Conservation (phyloP, 768 basidiomycete genomes). For the Suillus lakei region DNA sequence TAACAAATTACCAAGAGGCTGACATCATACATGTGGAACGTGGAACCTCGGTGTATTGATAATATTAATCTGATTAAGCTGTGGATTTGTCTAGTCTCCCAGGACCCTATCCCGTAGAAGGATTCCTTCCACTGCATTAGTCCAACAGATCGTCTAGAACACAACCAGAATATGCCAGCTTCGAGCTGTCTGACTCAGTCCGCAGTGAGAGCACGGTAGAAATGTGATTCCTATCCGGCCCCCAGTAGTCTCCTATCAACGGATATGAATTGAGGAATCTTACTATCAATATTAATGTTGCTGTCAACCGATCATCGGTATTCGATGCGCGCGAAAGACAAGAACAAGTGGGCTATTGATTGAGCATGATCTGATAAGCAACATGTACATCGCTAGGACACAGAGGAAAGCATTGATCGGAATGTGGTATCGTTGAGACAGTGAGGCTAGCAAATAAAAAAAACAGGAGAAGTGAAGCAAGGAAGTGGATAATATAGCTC, state of each 20-base stretch:
- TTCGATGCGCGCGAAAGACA: not conserved
- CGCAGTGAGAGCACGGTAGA: too few species aligned
- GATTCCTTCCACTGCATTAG: too few species aligned
- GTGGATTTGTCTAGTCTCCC: not conserved
- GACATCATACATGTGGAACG: not conserved
- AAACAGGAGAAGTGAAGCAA: constrained; percentile 18
- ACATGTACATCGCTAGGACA: constrained; percentile 11
- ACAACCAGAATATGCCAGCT: too few species aligned
- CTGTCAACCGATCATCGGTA: not conserved
- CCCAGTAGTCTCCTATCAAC: too few species aligned
- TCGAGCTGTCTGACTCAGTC: too few species aligned
- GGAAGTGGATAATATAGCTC: constrained; percentile 35
- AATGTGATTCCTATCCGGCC: too few species aligned
- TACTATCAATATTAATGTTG: not conserved
- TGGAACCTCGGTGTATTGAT: not conserved
- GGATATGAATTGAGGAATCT: too few species aligned
- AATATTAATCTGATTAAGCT: too few species aligned
- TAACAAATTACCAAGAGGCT: not conserved
- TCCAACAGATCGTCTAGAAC: too few species aligned
- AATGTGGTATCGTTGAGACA: constrained; percentile 35
- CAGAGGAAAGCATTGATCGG: constrained; percentile 15
- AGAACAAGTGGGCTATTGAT: not conserved
- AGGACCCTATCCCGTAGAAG: too few species aligned
- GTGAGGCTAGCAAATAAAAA: constrained; percentile 27
- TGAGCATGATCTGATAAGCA: constrained; percentile 1